Percentiles rank a stretch among this genome's conserved stretches.
Evolutionary conservation across 2,329 filamentous ascomycete species (phyloP).

Genomic region (Nemania sp.): DNA sequence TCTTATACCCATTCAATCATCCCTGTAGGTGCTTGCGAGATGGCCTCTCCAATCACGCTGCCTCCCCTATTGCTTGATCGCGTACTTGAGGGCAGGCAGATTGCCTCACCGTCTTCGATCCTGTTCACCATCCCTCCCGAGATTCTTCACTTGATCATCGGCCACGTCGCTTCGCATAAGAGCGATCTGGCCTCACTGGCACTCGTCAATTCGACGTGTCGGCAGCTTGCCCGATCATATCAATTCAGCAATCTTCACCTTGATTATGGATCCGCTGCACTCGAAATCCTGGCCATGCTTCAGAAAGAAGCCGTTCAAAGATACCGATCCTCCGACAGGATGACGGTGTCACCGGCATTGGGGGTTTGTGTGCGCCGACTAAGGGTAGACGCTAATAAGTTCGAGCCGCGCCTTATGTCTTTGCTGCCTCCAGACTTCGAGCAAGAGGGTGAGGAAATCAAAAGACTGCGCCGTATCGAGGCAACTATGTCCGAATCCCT

Average conservation of each 20-base stretch:
- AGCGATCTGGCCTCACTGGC: conserved; percentile 7
- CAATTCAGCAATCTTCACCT: conserved; percentile 7
- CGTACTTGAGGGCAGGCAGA: conserved; percentile 3
- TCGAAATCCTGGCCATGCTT: not conserved
- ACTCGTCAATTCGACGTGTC: conserved; percentile 15
- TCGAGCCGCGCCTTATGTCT: not conserved
- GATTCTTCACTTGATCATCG: conserved; percentile 9
- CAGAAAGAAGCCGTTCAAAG: conserved; percentile 7
- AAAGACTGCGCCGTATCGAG: not conserved
- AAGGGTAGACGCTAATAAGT: not conserved
- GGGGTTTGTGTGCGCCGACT: conserved; percentile 5
- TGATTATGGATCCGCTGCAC: not conserved
- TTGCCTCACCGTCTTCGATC: conserved; percentile 1
- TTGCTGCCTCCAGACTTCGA: not conserved
- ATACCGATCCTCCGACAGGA: not conserved
- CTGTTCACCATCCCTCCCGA: conserved; percentile 8
- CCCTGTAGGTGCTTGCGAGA: not conserved
- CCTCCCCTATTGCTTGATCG: not conserved
- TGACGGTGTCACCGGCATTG: conserved; percentile 2
- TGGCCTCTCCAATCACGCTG: not conserved
- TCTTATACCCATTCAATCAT: not conserved
- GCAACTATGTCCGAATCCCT: not conserved
- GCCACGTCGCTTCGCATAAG: conserved; percentile 6
- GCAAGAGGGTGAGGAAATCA: not conserved
- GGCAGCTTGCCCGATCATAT: conserved; percentile 13